Evolutionary conservation across 495 filamentous ascomycete genomes (phyloP), one percentile per base, ranked within the genome.

Genomic region (Talaromyces borbonicus): DNA sequence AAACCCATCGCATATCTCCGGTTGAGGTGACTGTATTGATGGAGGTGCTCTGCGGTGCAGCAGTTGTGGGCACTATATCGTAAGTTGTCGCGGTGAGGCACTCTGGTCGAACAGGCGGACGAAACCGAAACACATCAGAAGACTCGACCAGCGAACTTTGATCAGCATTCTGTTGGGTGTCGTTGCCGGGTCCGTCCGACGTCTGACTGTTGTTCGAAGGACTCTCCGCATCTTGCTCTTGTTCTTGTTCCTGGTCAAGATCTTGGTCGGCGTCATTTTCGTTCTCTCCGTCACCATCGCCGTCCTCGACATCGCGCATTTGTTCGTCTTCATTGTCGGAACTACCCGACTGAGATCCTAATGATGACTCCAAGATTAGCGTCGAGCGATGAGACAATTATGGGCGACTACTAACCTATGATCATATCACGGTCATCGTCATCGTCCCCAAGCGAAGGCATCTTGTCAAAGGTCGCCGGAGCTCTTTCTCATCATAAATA

Each of bases 1-100:
- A 89, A 53, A 95, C 87, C 79, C 87, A 99, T 50, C 88, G 77
- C 74, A 96, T 86, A 63, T 97, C 93, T 12, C 89, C 88, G 1
- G 92, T 99, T 26, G 92, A 78, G 19, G 88, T 81, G 35, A 97
- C 74, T 3, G 87, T 81, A 56, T 99, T 99, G 68, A 99, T 86
- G 26, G 89, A 96, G 9, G 92, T 99, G 48, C 85, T 83, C 60
- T 95, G 89, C 3, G 92, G 92, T 2, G 92, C 92, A 11, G 92
- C 92, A 60, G 95, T 95, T 18, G 94, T 97, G 5, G 92, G 92
- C 5, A 90, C 83, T 32, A 99, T 95, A 62, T 99, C 92, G 72
- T 97, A 99, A 11, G 80, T 80, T 22, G 73, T 63, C n/a, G 93
- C 92, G 6, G 77, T 83, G 19, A 90, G 68, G 35, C 79, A 86